Conservation (phyloP, 768 basidiomycete species). For the Postia placenta region DNA sequence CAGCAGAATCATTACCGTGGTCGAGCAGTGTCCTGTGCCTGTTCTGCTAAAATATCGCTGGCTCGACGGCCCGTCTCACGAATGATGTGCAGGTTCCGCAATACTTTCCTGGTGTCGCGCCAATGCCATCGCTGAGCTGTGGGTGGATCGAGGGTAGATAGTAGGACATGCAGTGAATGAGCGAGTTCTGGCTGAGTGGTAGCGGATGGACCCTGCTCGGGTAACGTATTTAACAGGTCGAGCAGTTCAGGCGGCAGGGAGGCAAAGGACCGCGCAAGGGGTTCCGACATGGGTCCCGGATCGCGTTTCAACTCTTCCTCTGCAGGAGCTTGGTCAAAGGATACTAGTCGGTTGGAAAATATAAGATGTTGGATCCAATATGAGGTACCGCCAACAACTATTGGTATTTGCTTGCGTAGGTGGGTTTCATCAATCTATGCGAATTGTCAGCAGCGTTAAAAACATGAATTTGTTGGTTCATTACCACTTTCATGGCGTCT, state of each 20-base stretch:
- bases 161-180: slow-evolving; percentile 57
- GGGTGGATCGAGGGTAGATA: slow-evolving; percentile 61
- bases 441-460: neutral
- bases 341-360: slow-evolving; percentile 70
- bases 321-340: slow-evolving; percentile 13
- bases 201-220: slow-evolving; percentile 54
- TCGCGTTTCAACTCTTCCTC: neutral
- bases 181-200: slow-evolving; percentile 48
- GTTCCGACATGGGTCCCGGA: slow-evolving; percentile 8
- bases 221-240: slow-evolving; percentile 49
- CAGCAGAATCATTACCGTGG: slow-evolving; percentile 41
- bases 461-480: slow-evolving; percentile 32
- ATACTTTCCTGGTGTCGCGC: slow-evolving; percentile 87
- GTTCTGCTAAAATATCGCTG: slow-evolving; percentile 64
- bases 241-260: slow-evolving; percentile 42
- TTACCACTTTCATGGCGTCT: slow-evolving; percentile 72
- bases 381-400: slow-evolving; percentile 91
- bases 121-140: slow-evolving; percentile 92
- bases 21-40: slow-evolving; percentile 36
- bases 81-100: slow-evolving; percentile 72
- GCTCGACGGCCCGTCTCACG: slow-evolving; percentile 59
- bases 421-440: slow-evolving; percentile 73
- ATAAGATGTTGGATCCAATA: slow-evolving; percentile 98
- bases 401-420: slow-evolving; percentile 58
- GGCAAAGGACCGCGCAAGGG: slow-evolving; percentile 35